Base-by-base conservation (phyloP, 2,329 filamentous ascomycete species). In the Coniella vitis region DNA sequence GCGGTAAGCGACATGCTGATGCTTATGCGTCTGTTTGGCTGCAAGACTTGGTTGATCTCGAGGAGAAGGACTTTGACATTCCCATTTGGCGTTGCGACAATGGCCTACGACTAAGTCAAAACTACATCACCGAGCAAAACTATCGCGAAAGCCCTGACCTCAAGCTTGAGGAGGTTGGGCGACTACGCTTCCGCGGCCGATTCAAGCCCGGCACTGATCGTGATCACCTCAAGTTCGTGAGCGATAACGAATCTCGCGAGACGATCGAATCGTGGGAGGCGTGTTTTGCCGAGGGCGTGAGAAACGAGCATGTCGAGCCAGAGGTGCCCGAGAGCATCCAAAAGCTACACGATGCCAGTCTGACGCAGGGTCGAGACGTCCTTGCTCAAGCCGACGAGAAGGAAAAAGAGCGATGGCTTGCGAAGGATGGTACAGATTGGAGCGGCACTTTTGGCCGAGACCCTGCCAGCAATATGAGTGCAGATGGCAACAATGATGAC, bases 231-330 rank as follows among this genome's bases (percentile, higher is more conserved):
- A 75, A 74, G 1, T 96, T 95, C 58, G 83, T 95, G 19, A 79
- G 82, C 41, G 87, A 94, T 65, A 95, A 95, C 60, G 83, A 95
- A 62, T 84, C 86, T 1, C 84, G 91, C 29, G 93, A 97, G 71
- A 96, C 90, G 0, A 95, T 88, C 55, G 91, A 97, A 69, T 87
- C 86, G 0, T 97, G 90, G 89, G 90, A 96, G 65, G 87, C 90
- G 0, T 96, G 91, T 63, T 80, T 86, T 36, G 82, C 89, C 0
- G 90, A 97, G 65, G 91, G 91, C 12, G 87, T 95, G 0, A 81
- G 93, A 2, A 68, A 74, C 13, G 78, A 83, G 48, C 76, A 81
- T 22, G 88, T 96, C 1, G 70, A 77, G 9, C 76, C 82, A 20
- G 85, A 94, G 59, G 72, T 95, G 0, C 87, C 90, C 0, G 79